These are phyloP conservation scores for Microbotryum intermedium DNA, from an alignment of 1,284 basidiomycete genomes.

Conservation along the genomic window DNA sequence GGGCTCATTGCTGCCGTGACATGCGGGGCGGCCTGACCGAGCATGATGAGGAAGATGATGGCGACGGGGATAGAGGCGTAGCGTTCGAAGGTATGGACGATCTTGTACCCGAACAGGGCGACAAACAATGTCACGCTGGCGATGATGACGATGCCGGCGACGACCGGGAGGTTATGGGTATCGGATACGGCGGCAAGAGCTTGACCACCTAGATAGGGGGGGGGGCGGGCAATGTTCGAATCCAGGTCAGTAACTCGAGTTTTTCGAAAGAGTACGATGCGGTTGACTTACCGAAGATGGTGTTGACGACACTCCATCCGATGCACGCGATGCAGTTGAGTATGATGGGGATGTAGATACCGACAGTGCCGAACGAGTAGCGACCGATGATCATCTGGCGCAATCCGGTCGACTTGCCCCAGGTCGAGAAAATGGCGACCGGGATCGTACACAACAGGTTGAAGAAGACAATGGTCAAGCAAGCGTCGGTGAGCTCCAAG, in stretches of 20 bases:
- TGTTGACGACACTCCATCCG: constrained; percentile 37
- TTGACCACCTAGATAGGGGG: neutral
- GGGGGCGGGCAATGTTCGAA: neutral
- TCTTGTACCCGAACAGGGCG: constrained; percentile 45
- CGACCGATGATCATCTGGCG: constrained; percentile 42
- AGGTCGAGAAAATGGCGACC: constrained; percentile 47
- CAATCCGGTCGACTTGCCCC: constrained; percentile 69
- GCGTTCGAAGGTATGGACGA: constrained; percentile 54
- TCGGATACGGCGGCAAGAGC: constrained; percentile 36
- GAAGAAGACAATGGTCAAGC: constrained; percentile 68
- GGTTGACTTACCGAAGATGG: constrained; percentile 36
- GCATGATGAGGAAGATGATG: constrained; percentile 57
- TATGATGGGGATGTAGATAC: constrained; percentile 28
- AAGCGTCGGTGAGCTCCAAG: constrained; percentile 50
- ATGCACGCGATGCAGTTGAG: constrained; percentile 32
- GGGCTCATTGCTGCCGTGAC: constrained; percentile 16
- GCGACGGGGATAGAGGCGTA: constrained; percentile 67
- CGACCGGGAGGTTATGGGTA: constrained; percentile 27
- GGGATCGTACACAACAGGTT: constrained; percentile 45
- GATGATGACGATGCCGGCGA: constrained; percentile 36
- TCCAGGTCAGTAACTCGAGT: neutral
- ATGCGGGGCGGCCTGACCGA: constrained; percentile 22
- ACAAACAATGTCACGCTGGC: constrained; percentile 41
- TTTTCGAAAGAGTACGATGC: neutral
- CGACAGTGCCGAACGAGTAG: constrained; percentile 39